phyloP scores from a whole-genome alignment of 371 early-diverging fungal genomes.

The Smittium culicis region DNA sequence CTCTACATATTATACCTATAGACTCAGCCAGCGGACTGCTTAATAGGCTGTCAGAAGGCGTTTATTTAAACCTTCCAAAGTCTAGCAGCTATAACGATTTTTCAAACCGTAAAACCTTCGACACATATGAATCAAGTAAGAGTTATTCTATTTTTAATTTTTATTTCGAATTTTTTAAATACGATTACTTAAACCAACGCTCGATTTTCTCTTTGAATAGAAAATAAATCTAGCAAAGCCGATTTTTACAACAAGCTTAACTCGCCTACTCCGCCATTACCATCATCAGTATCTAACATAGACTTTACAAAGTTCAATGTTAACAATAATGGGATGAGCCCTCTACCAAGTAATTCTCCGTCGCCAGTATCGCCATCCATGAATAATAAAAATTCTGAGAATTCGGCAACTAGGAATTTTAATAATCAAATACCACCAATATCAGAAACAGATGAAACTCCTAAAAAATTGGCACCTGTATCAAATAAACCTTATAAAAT shows the following conservation, averaged over 20 bases:
- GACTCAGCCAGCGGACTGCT: not conserved
- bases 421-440: not conserved
- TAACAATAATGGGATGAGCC: no score
- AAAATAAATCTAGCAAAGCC: not conserved
- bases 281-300: not conserved
- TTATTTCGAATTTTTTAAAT: not conserved
- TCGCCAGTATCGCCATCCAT: no score
- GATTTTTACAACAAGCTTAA: not conserved
- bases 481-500: constrained; percentile 41
- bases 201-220: not conserved
- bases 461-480: no score
- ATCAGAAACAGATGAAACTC: not conserved
- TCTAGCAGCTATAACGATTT: not conserved
- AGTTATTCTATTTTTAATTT: not conserved
- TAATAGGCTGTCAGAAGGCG: constrained; percentile 6
- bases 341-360: no score
- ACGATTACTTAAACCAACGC: not conserved
- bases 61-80: not conserved
- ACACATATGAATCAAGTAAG: not conserved
- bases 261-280: not conserved
- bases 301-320: not conserved
- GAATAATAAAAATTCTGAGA: no score
- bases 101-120: not conserved
- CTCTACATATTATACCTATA: no score
- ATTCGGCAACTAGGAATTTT: not conserved